Evolutionary conservation across 495 filamentous ascomycete species (phyloP).

Genomic region (Aspergillus nanangensis): DNA sequence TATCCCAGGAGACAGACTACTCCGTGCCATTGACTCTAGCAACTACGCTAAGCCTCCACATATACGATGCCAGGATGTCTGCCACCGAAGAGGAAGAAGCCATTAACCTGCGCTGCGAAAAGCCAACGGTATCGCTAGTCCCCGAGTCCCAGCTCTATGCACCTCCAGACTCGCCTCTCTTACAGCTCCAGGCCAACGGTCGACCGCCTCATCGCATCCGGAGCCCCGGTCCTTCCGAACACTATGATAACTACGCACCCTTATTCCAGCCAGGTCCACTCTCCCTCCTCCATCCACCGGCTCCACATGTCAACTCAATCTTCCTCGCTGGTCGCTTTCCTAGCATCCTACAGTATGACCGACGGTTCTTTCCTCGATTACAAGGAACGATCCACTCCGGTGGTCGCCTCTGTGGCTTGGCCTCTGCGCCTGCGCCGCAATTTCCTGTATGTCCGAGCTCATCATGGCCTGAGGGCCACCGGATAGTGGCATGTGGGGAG

Average conservation of each 20-base stretch:
- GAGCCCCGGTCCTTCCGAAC: conserved; percentile 33
- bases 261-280: conserved; percentile 79
- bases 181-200: conserved; percentile 37
- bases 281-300: conserved; percentile 72
- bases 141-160: conserved; percentile 31
- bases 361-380: conserved; percentile 78
- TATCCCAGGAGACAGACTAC: conserved; percentile 70
- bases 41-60: conserved; percentile 75
- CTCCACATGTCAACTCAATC: conserved; percentile 44
- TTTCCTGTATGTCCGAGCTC: conserved; percentile 45
- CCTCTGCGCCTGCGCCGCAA: conserved; percentile 63
- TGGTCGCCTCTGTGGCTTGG: conserved; percentile 71
- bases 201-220: conserved; percentile 39
- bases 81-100: conserved; percentile 38
- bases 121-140: conserved; percentile 20
- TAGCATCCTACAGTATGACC: conserved; percentile 84
- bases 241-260: conserved; percentile 57
- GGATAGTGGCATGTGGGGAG: conserved; percentile 82
- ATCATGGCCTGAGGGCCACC: conserved; percentile 50
- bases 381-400: conserved; percentile 78
- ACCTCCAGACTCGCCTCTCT: conserved; percentile 32
- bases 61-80: conserved; percentile 69
- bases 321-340: conserved; percentile 81
- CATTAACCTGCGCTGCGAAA: conserved; percentile 38
- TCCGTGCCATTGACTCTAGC: conserved; percentile 77